Conservation (phyloP, 306 rosid genomes). For the Casuarina cunninghamiana region DNA sequence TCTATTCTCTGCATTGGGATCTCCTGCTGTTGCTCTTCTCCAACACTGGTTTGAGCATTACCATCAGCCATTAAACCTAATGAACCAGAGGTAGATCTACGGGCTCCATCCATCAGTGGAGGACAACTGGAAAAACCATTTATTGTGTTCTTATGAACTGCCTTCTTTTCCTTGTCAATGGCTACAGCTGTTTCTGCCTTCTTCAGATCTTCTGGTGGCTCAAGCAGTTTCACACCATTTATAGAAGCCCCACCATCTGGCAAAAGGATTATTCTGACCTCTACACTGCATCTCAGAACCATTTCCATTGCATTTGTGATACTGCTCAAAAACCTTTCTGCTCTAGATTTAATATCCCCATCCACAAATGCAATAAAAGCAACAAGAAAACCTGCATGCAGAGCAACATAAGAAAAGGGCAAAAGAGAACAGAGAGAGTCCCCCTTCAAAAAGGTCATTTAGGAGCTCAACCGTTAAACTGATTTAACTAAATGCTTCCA, state of each 20-base stretch:
- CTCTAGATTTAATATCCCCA: conserved; percentile 74
- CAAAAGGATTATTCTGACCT: conserved; percentile 84
- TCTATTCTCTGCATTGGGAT: conserved; percentile 91
- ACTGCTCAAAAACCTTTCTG: conserved; percentile 92
- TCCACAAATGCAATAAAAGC: conserved; percentile 83
- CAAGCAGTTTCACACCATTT: conserved; percentile 47
- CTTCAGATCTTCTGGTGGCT: conserved; percentile 38
- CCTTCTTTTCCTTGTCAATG: conserved; percentile 46
- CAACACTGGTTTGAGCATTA: conserved; percentile 34
- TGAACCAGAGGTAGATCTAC: conserved; percentile 52
- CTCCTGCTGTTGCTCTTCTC: conserved; percentile 53
- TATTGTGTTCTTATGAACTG: conserved; percentile 34
- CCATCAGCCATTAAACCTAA: conserved; percentile 62
- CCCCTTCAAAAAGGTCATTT: neutral
- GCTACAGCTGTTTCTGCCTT: conserved; percentile 33
- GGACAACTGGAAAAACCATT: conserved; percentile 54
- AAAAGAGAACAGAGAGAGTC: neutral
- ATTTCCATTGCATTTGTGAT: conserved; percentile 92
- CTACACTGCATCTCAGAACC: conserved; percentile 85
- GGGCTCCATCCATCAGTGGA: conserved; percentile 51
- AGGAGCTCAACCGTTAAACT: conserved; percentile 2
- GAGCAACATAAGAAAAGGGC: conserved; percentile 23
- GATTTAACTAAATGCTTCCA: conserved; percentile 5
- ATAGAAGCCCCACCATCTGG: conserved; percentile 61
- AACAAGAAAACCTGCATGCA: conserved; percentile 70